phyloP scores from a whole-genome alignment of 192 early-diverging fungal species.

The Coemansia pectinata region DNA sequence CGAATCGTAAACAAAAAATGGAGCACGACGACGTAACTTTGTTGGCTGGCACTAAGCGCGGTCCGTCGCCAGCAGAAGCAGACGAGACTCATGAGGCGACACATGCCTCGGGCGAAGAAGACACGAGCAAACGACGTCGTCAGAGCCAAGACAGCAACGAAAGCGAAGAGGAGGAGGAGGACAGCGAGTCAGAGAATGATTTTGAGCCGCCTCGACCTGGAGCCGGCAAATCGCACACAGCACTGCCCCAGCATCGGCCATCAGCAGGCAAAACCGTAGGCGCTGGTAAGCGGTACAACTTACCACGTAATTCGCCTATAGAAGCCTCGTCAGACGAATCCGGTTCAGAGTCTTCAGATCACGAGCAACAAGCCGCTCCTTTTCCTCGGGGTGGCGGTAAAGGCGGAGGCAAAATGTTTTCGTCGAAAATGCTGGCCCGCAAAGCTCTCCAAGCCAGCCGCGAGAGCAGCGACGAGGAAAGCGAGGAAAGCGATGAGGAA shows the following conservation, averaged over 20 bases:
- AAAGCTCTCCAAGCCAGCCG: constrained; percentile 36
- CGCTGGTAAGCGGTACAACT: constrained; percentile 37
- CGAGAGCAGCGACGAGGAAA: constrained; percentile 25
- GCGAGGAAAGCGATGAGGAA: background rate
- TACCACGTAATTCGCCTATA: constrained; percentile 27
- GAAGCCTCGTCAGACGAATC: constrained; percentile 15
- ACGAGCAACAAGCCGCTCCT: background rate
- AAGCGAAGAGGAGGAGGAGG: background rate
- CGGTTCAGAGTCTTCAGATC: constrained; percentile 8
- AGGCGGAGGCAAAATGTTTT: constrained; percentile 55
- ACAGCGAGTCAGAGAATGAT: constrained; percentile 22
- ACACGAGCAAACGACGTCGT: background rate
- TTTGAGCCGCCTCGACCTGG: constrained; percentile 19
- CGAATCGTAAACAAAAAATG: background rate
- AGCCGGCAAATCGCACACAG: constrained; percentile 14
- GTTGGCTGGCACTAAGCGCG: background rate
- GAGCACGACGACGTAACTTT: background rate
- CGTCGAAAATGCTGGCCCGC: constrained; percentile 52
- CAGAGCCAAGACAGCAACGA: background rate
- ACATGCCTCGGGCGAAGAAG: background rate
- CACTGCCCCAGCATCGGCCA: constrained; percentile 6
- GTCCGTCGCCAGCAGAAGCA: background rate
- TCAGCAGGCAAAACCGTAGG: constrained; percentile 49
- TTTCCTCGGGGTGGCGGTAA: constrained; percentile 40
- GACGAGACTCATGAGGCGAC: background rate